These are phyloP conservation scores for Casuarina cunninghamiana DNA, from an alignment of 306 rosid genomes.

Conservation along the genomic window DNA sequence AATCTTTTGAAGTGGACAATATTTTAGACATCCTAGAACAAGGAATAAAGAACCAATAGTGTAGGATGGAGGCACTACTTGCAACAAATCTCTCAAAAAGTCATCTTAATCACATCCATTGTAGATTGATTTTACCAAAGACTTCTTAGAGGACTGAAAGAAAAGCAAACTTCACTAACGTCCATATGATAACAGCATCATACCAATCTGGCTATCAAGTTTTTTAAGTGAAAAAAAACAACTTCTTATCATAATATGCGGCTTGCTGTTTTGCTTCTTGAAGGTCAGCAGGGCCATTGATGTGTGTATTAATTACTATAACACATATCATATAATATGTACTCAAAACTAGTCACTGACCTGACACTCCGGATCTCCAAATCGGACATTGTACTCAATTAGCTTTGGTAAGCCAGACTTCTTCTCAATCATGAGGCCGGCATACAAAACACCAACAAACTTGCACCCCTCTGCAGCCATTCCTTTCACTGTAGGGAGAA, in stretches of 20 bases:
- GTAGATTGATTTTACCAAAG: neutral
- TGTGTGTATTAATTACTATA: neutral
- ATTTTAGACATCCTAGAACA: neutral
- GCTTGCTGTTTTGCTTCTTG: neutral
- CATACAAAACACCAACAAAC: slow-evolving; percentile 91
- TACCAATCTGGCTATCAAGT: neutral
- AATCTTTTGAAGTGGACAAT: too few relatives aligned
- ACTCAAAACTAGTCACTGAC: slow-evolving; percentile 42
- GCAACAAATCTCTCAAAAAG: neutral
- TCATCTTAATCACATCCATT: neutral
- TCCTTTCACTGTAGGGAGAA: slow-evolving; percentile 89
- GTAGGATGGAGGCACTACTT: neutral
- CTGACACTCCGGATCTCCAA: slow-evolving; percentile 99
- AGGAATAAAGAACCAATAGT: neutral
- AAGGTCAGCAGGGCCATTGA: neutral
- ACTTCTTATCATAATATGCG: neutral
- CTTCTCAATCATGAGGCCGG: slow-evolving; percentile 97
- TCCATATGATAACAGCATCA: slow-evolving; percentile 1
- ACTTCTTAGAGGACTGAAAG: neutral
- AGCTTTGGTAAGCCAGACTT: slow-evolving; percentile 90
- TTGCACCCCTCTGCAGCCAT: slow-evolving; percentile 88
- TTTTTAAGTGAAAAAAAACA: slow-evolving; percentile 9
- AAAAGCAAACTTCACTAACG: neutral
- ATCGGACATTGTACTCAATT: slow-evolving; percentile 93
- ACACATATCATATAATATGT: neutral